These are phyloP conservation scores for Plasmodium billcollinsi DNA, from an alignment of 169 alveolate genomes.

Conservation along the genomic window DNA sequence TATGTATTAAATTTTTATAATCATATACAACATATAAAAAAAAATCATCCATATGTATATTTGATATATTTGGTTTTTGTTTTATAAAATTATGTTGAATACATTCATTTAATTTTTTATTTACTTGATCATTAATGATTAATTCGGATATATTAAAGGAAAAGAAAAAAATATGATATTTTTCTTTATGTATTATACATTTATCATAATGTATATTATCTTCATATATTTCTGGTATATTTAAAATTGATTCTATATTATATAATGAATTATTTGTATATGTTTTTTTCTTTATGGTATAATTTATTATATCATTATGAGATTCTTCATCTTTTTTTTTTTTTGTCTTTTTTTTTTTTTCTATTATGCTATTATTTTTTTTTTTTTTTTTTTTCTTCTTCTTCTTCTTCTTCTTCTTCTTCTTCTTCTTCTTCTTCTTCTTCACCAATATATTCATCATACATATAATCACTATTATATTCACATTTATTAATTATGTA, in stretches of 20 bases:
- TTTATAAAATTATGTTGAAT: neutral
- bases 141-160: constrained; percentile 34
- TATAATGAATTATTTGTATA: neutral
- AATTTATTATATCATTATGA: constrained; percentile 2
- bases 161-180: constrained; percentile 16
- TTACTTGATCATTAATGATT: constrained; percentile 15
- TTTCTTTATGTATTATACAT: neutral
- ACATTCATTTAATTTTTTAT: constrained; percentile 13
- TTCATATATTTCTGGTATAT: neutral
- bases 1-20: constrained; percentile 52
- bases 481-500: neutral
- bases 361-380: neutral
- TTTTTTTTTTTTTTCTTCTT: neutral
- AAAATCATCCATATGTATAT: neutral
- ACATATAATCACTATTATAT: neutral
- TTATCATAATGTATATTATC: too few relatives aligned
- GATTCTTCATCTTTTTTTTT: constrained; percentile 23
- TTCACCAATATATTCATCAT: neutral
- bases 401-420: neutral
- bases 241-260: neutral
- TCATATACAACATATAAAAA: constrained; percentile 68
- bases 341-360: neutral
- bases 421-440: too few relatives aligned
- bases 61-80: neutral
- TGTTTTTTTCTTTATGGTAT: constrained; percentile 6